Conservation (phyloP, 2,329 filamentous ascomycete species). For the Ophiostoma populinum region DNA sequence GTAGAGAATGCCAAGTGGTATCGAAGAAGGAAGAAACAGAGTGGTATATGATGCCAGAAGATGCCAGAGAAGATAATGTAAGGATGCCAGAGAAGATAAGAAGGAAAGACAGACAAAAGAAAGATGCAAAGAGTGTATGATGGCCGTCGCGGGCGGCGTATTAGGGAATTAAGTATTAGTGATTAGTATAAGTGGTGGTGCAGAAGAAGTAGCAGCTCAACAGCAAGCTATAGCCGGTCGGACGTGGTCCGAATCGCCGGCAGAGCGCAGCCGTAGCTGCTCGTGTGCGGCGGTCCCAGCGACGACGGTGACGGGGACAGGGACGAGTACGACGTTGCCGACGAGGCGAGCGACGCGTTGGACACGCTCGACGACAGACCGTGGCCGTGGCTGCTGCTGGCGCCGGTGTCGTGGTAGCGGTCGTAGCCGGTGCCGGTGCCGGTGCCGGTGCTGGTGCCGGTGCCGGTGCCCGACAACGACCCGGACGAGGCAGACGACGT, state of each 20-base stretch:
- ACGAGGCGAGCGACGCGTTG: not conserved
- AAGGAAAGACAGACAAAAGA: not conserved
- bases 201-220: no score
- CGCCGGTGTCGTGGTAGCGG: slow-evolving; percentile 1
- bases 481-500: not conserved
- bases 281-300: not conserved
- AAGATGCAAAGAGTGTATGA: no score
- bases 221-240: not conserved
- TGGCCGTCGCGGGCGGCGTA: no score
- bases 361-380: slow-evolving; percentile 4
- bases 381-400: not conserved
- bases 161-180: not conserved
- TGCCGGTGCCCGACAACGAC: slow-evolving; percentile 3
- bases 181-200: not conserved
- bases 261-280: slow-evolving; percentile 3
- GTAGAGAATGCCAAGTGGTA: slow-evolving; percentile 2
- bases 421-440: slow-evolving; percentile 1
- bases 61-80: not conserved
- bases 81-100: not conserved
- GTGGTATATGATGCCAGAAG: slow-evolving; percentile 3
- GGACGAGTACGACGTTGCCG: slow-evolving; percentile 4
- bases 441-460: not conserved
- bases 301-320: slow-evolving; percentile 2
- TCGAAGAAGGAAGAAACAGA: slow-evolving; percentile 1
- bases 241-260: slow-evolving; percentile 6